These are phyloP conservation scores for Hanseniaspora uvarum DNA, from an alignment of 1,139 yeast genomes.

Conservation along the genomic window DNA sequence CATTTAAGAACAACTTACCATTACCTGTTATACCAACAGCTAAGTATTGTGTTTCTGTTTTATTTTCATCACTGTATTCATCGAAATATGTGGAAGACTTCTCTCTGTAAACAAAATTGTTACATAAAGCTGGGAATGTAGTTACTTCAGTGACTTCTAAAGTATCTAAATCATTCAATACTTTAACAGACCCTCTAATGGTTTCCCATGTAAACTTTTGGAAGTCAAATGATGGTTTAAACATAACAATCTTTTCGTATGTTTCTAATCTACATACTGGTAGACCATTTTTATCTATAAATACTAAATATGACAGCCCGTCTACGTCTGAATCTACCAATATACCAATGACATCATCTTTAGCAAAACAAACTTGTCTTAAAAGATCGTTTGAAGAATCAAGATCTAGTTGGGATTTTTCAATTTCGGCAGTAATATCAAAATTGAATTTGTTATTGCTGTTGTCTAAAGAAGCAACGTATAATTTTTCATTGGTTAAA, in stretches of 20 bases:
- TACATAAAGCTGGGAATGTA: conserved; percentile 61
- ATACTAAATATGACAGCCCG: conserved; percentile 40
- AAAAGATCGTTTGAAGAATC: conserved; percentile 39
- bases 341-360: conserved; percentile 43
- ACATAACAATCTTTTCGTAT: conserved; percentile 43
- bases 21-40: conserved; percentile 63
- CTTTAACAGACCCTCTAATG: conserved; percentile 51
- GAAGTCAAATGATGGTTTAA: conserved; percentile 50
- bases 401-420: conserved; percentile 34
- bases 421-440: conserved; percentile 25
- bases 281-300: conserved; percentile 40
- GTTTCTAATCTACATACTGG: conserved; percentile 38
- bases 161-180: conserved; percentile 29
- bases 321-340: conserved; percentile 41
- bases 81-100: conserved; percentile 24
- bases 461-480: conserved; percentile 34
- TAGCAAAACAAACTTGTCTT: conserved; percentile 56
- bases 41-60: conserved; percentile 30
- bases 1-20: conserved; percentile 66
- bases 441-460: conserved; percentile 7
- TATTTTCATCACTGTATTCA: conserved; percentile 25
- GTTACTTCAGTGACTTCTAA: conserved; percentile 34
- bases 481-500: conserved; percentile 38
- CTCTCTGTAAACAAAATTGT: conserved; percentile 46
- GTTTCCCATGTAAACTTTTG: conserved; percentile 47